Percentiles rank a stretch among this genome's conserved stretches.
These are phyloP conservation scores for Trichoderma sp. DNA, from an alignment of 2,329 filamentous ascomycete species.

Conservation along the genomic window DNA sequence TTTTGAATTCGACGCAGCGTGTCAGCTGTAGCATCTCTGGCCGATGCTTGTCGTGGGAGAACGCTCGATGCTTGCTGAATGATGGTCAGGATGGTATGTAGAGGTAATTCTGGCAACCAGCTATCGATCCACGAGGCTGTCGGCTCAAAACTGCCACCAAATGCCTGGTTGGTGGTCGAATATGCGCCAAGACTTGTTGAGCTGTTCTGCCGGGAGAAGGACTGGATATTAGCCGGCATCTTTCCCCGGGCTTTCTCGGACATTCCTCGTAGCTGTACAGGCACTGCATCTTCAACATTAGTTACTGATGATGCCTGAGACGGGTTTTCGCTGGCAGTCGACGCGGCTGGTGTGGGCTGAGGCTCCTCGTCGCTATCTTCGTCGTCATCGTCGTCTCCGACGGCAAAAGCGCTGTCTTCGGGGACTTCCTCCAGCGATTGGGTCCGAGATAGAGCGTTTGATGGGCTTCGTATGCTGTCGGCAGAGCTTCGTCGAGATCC, in stretches of 20 bases:
- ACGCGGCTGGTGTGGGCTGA: slow-evolving; percentile 58
- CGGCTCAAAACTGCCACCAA: slow-evolving; percentile 67
- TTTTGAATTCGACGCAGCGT: slow-evolving; percentile 56
- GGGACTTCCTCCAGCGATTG: slow-evolving; percentile 35
- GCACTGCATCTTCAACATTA: slow-evolving; percentile 72
- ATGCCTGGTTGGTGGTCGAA: slow-evolving; percentile 55
- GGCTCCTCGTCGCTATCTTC: slow-evolving; percentile 54
- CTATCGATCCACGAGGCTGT: slow-evolving; percentile 84
- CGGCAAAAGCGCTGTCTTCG: slow-evolving; percentile 79
- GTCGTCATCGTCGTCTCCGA: slow-evolving; percentile 84
- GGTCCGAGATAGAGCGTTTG: slow-evolving; percentile 27
- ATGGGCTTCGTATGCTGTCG: slow-evolving; percentile 66
- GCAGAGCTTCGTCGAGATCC: slow-evolving; percentile 59
- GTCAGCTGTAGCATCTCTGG: slow-evolving; percentile 44
- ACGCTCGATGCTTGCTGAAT: slow-evolving; percentile 64
- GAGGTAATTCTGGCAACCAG: slow-evolving; percentile 87
- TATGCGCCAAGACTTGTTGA: slow-evolving; percentile 73
- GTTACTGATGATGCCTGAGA: slow-evolving; percentile 67
- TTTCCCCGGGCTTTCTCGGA: slow-evolving; percentile 97
- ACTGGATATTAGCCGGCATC: slow-evolving; percentile 79
- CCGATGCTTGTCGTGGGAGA: slow-evolving; percentile 51
- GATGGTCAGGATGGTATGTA: slow-evolving; percentile 80
- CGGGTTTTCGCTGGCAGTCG: slow-evolving; percentile 62
- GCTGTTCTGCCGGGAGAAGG: slow-evolving; percentile 88
- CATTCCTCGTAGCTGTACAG: slow-evolving; percentile 83